Percentiles rank a stretch among this genome's conserved stretches.
Evolutionary conservation across 169 alveolate genomes (phyloP).

Genomic region (Eimeria necatrix): DNA sequence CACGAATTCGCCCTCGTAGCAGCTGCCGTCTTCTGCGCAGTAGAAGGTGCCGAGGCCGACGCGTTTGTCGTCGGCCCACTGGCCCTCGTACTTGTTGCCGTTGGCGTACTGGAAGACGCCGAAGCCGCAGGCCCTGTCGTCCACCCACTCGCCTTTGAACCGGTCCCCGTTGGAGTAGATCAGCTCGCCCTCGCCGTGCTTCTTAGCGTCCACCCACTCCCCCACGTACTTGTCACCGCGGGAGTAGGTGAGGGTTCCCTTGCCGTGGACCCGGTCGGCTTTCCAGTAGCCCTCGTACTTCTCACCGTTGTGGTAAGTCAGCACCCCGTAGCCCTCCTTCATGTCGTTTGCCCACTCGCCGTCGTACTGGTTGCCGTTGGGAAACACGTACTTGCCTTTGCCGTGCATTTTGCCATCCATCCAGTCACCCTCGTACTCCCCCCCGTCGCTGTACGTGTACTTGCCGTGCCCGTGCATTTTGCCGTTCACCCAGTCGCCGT

Average conservation of each 20-base stretch:
- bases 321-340: conserved; percentile 95
- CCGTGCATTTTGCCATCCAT: conserved; percentile 96
- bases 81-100: conserved; percentile 95
- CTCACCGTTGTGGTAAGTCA: conserved; percentile 94
- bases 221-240: conserved; percentile 96
- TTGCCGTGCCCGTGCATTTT: conserved; percentile 96
- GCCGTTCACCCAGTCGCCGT: conserved; percentile 96
- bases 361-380: conserved; percentile 95
- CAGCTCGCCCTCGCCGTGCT: conserved; percentile 97
- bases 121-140: conserved; percentile 97
- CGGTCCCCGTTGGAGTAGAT: conserved; percentile 95
- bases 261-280: conserved; percentile 95
- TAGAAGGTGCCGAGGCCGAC: conserved; percentile 93
- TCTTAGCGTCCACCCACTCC: conserved; percentile 96
- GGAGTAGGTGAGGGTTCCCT: conserved; percentile 92
- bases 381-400: conserved; percentile 94
- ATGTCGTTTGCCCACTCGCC: conserved; percentile 97
- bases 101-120: conserved; percentile 94
- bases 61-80: conserved; percentile 95
- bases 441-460: conserved; percentile 95
- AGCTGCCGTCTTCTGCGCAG: conserved; percentile 94
- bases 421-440: conserved; percentile 98
- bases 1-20: conserved; percentile 93
- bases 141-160: conserved; percentile 94
- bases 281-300: conserved; percentile 97